Base-by-base conservation (phyloP, 2,329 filamentous ascomycete genomes). In the Sclerotinia glacialis region DNA sequence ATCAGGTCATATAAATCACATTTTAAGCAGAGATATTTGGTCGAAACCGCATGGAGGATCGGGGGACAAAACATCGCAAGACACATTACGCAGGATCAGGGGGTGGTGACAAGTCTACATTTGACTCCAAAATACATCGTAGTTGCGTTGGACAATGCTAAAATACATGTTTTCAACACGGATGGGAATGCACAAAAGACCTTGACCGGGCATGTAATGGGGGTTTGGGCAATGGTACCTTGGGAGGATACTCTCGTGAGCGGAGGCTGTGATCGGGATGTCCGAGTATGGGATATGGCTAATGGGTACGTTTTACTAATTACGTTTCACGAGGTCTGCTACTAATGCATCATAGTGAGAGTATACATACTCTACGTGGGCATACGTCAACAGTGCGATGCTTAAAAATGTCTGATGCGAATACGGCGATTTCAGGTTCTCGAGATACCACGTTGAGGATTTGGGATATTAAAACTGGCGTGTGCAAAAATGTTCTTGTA, bases 191-290 rank as follows among this genome's bases (percentile, higher is more conserved):
- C 92, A 70, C 88, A 96, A 73, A 92, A 93, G 77, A 97, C 92
- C 2, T 81, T 99, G 37, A 90, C 95, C 75, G 95, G 95, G 14
- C 95, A 99, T 80, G 91, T 98, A 54, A 99, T 99, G 95, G 95
- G 95, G 50, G 95, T 99, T 26, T 99, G 95, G 95, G 95, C 95
- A 59, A 98, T 99, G 94, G 93, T 99, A 31, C 95, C 95, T 8
- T 97, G 93, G 91, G 94, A 92, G 68, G 94, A 99, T 77, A 90
- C 92, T 64, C 83, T 99, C 69, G 95, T 99, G 68, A 97, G 93
- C 74, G 95, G 95, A 73, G 95, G 95, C 7, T 99, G 95, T 77
- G 95, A 99, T 80, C 87, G 95, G 68, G 95, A 99, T 76, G 95
- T 99, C 37, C 86, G 95, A 67, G 95, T 99, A 7, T 99, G 95